Base-by-base conservation (phyloP, 805 yeast genomes). In the Metschnikowia noctiluminum region DNA sequence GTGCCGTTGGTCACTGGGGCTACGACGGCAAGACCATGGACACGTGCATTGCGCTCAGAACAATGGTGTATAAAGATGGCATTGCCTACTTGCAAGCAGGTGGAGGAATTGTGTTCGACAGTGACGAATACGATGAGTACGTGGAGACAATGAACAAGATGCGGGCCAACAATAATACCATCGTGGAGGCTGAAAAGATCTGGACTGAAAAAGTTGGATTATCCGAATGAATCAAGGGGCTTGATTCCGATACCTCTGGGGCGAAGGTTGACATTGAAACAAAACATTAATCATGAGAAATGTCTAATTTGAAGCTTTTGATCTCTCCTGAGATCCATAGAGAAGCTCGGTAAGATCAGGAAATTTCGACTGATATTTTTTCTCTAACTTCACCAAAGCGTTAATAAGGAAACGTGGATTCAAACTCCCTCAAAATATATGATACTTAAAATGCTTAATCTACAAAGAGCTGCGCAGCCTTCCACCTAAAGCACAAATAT, bases 1-100 rank as follows among this genome's bases (percentile, higher is more conserved):
- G 99, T 53, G 99, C 99, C 2, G 98, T 94, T 15, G 99, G 99
- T 7, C 87, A 87, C 65, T 94, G 97, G 97, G 90, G 96, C 0
- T 94, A 91, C 64, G 96, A 90, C 61, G 89, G 92, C n/a, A 82
- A 80, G 58, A 79, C 89, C 28, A 92, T 94, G 98, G 96, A 94
- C 63, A 94, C 98, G 1, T 94, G 99, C 70, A 94, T 94, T 65
- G 99, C 99, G 0, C 74, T 94, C 59, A 81, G 99, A 70, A 94
- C 99, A 0, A 92, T 94, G 99, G 90, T 94, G 40, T 85, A 80
- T 63, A 94, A 94, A 64, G 89, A 92, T 57, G 92, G 91, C 27
- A 75, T 80, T 45, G 97, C 97, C 0, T 92, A 90, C 61, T 75
- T 94, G 58, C 99, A 94, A 74, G 98, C 99, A 2, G 99, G 99